These are phyloP conservation scores for Saturnispora ahearnii DNA, from an alignment of 805 yeast species.

Conservation along the genomic window DNA sequence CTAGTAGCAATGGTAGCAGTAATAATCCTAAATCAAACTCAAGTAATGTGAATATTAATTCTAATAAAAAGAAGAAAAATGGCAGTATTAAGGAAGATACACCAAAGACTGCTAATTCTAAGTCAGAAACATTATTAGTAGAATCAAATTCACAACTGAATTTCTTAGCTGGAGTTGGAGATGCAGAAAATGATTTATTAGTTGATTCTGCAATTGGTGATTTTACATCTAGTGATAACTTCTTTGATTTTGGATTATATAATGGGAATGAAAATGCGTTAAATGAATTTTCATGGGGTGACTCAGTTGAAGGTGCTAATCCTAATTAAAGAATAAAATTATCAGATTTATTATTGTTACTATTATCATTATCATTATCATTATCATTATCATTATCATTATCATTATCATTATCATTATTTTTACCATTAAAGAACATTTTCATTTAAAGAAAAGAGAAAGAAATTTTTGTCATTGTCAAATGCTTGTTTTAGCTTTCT, in stretches of 20 bases:
- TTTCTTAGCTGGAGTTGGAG: conserved; percentile 29
- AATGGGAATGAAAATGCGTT: conserved; percentile 28
- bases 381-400: not conserved
- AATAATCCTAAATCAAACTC: not conserved
- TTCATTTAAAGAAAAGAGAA: no score
- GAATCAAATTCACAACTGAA: not conserved
- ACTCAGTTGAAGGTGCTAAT: conserved; percentile 27
- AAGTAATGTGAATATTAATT: not conserved
- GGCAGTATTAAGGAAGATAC: not conserved
- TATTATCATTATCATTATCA: not conserved
- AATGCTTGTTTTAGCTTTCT: no score
- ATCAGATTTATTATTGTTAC: not conserved
- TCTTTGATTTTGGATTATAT: conserved; percentile 22
- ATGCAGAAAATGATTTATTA: conserved; percentile 31
- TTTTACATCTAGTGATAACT: conserved; percentile 26
- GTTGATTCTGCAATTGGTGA: conserved; percentile 34
- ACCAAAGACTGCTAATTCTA: not conserved
- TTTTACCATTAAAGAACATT: no score
- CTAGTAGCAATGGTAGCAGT: not conserved
- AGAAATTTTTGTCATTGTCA: no score
- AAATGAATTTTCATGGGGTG: conserved; percentile 29
- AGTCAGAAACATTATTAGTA: not conserved
- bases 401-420: not conserved
- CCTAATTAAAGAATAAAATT: not conserved
- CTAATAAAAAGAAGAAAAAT: not conserved